phyloP scores from a whole-genome alignment of 495 filamentous ascomycete species.

The Hypomontagnella monticulosa region DNA sequence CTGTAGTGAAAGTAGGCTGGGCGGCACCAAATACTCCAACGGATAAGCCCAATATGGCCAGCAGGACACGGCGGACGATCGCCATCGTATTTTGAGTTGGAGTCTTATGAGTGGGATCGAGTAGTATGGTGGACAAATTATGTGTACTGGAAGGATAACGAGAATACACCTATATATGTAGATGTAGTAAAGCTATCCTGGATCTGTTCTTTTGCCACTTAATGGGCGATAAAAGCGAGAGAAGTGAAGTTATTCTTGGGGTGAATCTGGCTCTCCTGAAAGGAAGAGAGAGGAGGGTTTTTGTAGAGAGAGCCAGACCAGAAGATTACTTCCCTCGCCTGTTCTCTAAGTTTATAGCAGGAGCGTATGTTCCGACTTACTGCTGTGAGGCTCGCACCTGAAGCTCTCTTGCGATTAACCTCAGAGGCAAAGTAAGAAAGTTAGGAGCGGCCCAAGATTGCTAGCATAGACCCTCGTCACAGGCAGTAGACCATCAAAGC shows the following conservation, averaged over 20 bases:
- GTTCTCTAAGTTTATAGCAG: not conserved
- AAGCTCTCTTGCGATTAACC: not conserved
- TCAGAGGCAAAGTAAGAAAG: not conserved
- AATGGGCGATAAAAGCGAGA: slow-evolving; percentile 2
- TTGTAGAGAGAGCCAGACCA: slow-evolving; percentile 1
- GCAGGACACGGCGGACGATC: not conserved
- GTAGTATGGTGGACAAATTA: not conserved
- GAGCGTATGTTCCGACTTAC: not conserved
- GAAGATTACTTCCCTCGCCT: not conserved
- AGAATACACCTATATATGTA: slow-evolving; percentile 7
- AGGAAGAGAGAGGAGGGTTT: not conserved
- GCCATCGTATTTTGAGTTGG: slow-evolving; percentile 3
- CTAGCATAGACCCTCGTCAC: no score
- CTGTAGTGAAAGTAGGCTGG: not conserved
- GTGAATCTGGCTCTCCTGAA: not conserved
- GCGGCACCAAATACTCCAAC: not conserved
- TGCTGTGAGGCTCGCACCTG: not conserved
- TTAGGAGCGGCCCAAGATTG: slow-evolving; percentile 2
- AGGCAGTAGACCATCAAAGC: no score
- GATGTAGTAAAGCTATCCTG: slow-evolving; percentile 1
- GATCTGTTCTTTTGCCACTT: not conserved
- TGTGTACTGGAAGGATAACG: not conserved
- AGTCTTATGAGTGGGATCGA: not conserved
- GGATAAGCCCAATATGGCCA: slow-evolving; percentile 7
- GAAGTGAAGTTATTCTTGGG: not conserved